Conservation (phyloP, 192 early-diverging fungal genomes). For the Phlyctochytrium bullatum region DNA sequence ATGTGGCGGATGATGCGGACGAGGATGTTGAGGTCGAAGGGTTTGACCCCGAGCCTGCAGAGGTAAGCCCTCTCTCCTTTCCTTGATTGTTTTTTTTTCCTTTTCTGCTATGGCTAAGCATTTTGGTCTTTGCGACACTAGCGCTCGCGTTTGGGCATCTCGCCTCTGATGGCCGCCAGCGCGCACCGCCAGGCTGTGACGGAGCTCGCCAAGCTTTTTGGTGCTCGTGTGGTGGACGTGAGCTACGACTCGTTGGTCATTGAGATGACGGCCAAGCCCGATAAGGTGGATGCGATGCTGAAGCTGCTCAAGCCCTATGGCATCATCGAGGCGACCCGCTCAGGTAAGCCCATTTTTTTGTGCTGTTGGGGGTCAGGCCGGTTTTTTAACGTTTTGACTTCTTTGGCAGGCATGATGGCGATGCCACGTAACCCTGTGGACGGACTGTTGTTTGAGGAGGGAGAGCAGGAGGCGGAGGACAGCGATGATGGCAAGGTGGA, state of each 20-base stretch:
- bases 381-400: neutral
- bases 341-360: conserved; percentile 49
- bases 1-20: conserved; percentile 20
- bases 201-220: conserved; percentile 81
- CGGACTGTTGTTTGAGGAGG: conserved; percentile 59
- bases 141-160: conserved; percentile 1
- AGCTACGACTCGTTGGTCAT: conserved; percentile 78
- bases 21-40: conserved; percentile 20
- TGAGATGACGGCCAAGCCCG: conserved; percentile 84
- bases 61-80: neutral
- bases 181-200: conserved; percentile 74
- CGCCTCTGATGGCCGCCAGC: conserved; percentile 53
- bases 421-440: conserved; percentile 89
- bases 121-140: neutral
- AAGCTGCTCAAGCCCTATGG: conserved; percentile 93
- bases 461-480: conserved; percentile 50
- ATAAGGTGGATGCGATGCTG: conserved; percentile 86
- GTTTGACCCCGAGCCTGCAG: conserved; percentile 17
- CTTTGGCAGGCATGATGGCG: conserved; percentile 78
- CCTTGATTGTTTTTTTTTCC: neutral
- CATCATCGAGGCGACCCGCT: conserved; percentile 89
- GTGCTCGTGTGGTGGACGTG: conserved; percentile 86
- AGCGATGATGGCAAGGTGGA: conserved; percentile 74
- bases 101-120: conserved; percentile 2
- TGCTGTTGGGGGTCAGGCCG: conserved; percentile 4